Evolutionary conservation across 257 asterid genomes (phyloP), one percentile per base, ranked within the genome.

Genomic region (Mentha longifolia): DNA sequence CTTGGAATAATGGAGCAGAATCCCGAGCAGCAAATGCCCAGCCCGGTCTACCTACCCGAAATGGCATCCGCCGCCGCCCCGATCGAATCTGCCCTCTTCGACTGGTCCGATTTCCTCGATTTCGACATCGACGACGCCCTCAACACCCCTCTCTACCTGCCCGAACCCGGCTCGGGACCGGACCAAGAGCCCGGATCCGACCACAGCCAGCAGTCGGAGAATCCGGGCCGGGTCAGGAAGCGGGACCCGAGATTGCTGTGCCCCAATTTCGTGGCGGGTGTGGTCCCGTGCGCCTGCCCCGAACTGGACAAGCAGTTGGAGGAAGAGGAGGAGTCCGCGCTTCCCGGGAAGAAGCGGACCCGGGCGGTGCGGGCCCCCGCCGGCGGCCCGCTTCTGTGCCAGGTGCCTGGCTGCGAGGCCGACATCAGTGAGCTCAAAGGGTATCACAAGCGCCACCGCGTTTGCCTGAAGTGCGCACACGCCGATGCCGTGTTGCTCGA

Each of bases 381-480:
- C 11, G 87, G 80, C 37, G 79, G 76, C 43, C 79, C 72, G 46
- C 77, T 80, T 9, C 80, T 85, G 25, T 95, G 99, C 80, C 99
- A 95, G 79, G 96, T 95, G 37, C 88, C 95, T 0, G 95, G 82
- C 3, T 95, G 99, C 65, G 97, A 88, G 74, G 92, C 74, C 35
- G 99, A 95, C 78, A 95, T 95, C 35, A 83, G 86, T 49, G 92
- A 92, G 88, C 93, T 95, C 15, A 95, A 95, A 78, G 99, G 99
- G 78, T 95, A 95, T 73, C 99, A 95, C 68, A 84, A 75, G 83
- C 72, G 99, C 80, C 99, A 95, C 71, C 79, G 96, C 49, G 96
- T 95, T 39, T 95, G 99, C 78, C 73, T 92, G 80, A 73, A 75
- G 19, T 95, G 99, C 66, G 98, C 99, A 7, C 85, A 81, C 77